Base-by-base conservation (phyloP, 2,329 filamentous ascomycete species). In the Diaporthe sp. region DNA sequence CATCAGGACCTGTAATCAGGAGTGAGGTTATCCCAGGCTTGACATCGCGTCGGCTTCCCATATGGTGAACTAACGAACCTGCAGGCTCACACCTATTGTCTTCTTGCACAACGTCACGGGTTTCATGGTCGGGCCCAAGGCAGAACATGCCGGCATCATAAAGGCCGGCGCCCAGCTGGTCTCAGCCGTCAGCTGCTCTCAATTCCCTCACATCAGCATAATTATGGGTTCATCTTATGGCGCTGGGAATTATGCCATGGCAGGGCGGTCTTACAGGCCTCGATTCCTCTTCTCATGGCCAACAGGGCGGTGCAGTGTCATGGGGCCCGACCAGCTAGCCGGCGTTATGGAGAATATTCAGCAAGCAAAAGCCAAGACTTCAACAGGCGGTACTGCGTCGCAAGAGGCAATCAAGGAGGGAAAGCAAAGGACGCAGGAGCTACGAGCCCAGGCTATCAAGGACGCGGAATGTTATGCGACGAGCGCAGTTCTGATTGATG, bases 401-500 rank as follows among this genome's bases (percentile, higher is more conserved):
- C 7, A 13, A 3, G 25, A 4, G 25, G 19, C 42, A 4, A n/a
- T 6, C 34, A 19, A 71, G n/a, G 22, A 51, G 5, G 31, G 13
- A 3, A 71, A 71, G 31, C 1, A 6, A 28, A 51, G 37, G 31
- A 10, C 44, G 22, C 67, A 39, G 67, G 28, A 71, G 42, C 90
- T 93, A 25, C 88, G 90, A 22, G 88, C 91, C 77, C 90, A 93
- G 80, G 92, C 92, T 37, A 91, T 95, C 79, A 88, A 89, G 60
- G 92, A 93, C 13, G 92, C 93, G 5, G 93, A 93, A 0, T 87
- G 95, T 68, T 95, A 94, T 82, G 94, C 93, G 7, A 90, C 75
- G 7, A 76, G 75, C 51, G 51, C 61, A 10, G 55, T 70, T 17
- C 25, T 76, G 6, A 10, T 76, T 12, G 71, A 76, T 39, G 75